Base-by-base conservation (phyloP, 768 basidiomycete species). In the Suillus lakei region DNA sequence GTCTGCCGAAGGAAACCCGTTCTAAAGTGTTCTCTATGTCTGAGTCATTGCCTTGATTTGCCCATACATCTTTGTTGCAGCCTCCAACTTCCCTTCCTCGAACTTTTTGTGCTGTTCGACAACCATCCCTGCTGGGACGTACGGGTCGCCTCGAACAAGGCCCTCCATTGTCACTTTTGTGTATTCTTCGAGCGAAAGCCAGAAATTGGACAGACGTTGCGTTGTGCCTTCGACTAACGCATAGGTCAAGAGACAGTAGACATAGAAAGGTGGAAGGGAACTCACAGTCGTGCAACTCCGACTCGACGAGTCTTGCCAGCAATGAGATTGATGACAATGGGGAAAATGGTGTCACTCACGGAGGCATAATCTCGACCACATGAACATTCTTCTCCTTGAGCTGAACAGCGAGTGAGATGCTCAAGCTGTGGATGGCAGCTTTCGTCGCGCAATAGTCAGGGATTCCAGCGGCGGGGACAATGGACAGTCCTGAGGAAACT, bases 271-370 rank as follows among this genome's bases (percentile, higher is more conserved):
- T 7, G 4, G 1, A 10, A 55, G n/a, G 28, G 43, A 4, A 70
- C 82, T 68, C 68, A 86, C 86, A 79, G 67, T 88, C 86, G 69
- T 89, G 87, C 36, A 88, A 76, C 68, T 88, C 87, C 4, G 86
- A 88, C 73, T 88, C 87, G 10, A 86, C 85, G 10, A 88, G 77
- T 13, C 86, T 87, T 61, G n/a, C n/a, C 15, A 50, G 18, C 51
- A 23, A 48, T 32, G 53, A 60, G 41, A 53, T 13, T 36, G 48
- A 28, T 30, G 21, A 51, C 36, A 12, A 62, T 9, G 12, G 48
- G 23, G 13, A 79, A 65, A 26, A 46, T 15, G 1, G 41, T 12
- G n/a, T 58, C 36, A 56, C 85, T 71, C 63, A 88, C 84, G 88
- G 88, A 12, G 87, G 87, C 4, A 86, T 75, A 28, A 89, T 80